Conservation (phyloP, 2,329 filamentous ascomycete genomes). For the Aureobasidium sp. region DNA sequence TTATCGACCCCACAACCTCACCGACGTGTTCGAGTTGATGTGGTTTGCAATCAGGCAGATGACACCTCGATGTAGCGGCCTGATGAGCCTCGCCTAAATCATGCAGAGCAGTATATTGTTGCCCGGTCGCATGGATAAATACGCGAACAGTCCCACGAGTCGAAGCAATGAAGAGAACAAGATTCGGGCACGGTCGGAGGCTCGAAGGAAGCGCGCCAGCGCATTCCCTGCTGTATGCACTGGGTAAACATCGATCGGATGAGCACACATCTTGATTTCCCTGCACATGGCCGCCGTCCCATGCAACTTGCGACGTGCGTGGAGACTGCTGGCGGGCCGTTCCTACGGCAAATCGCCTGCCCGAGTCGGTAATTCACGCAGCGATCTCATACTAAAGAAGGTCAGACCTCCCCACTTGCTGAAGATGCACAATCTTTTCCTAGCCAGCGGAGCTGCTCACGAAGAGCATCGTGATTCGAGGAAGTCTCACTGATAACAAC, state of each 20-base stretch:
- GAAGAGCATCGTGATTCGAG: neutral
- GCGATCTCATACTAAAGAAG: neutral
- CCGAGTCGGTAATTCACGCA: conserved; percentile 9
- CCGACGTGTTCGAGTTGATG: neutral
- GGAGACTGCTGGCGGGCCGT: conserved; percentile 8
- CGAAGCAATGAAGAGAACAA: neutral
- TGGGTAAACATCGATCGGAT: neutral
- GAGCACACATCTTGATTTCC: neutral
- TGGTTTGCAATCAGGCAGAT: conserved; percentile 8
- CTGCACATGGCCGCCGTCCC: conserved; percentile 1
- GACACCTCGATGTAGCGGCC: neutral
- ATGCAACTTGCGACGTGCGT: conserved; percentile 3
- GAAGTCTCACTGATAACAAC: neutral
- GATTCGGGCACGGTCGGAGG: neutral
- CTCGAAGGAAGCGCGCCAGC: conserved; percentile 3
- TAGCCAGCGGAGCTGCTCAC: neutral
- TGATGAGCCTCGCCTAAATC: neutral
- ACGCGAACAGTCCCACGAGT: neutral
- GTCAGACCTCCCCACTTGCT: neutral
- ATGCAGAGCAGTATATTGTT: conserved; percentile 6
- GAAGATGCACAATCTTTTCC: neutral
- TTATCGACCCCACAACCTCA: neutral
- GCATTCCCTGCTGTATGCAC: neutral
- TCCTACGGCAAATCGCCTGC: conserved; percentile 1
- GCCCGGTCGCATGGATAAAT: neutral